Percentiles rank a stretch among this genome's conserved stretches.
These are phyloP conservation scores for Penicillium bovifimosum DNA, from an alignment of 495 filamentous ascomycete species.

Conservation along the genomic window DNA sequence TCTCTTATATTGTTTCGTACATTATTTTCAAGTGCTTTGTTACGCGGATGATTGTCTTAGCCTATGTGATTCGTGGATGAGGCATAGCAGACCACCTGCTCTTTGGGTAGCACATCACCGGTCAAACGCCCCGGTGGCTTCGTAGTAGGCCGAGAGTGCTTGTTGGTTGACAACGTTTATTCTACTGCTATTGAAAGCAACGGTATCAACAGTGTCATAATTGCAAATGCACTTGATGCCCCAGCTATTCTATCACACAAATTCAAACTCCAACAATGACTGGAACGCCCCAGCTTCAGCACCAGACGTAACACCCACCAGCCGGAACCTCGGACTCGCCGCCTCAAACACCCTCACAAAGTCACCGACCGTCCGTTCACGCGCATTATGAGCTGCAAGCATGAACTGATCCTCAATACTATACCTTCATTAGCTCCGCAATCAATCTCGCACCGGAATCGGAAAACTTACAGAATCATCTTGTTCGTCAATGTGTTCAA, in stretches of 20 bases:
- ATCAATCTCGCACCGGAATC: neutral
- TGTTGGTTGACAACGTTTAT: too few species aligned
- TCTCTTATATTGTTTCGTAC: neutral
- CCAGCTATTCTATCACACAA: too few species aligned
- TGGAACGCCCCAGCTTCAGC: neutral
- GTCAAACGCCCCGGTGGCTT: too few species aligned
- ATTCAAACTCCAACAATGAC: neutral
- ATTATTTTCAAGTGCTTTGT: too few species aligned
- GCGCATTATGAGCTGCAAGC: neutral
- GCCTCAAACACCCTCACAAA: neutral
- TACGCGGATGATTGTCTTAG: too few species aligned
- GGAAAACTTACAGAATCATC: neutral
- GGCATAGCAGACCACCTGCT: too few species aligned
- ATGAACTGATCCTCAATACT: neutral
- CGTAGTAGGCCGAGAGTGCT: too few species aligned
- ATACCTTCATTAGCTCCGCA: neutral
- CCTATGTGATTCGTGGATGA: neutral
- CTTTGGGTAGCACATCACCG: too few species aligned
- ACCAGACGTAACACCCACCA: neutral
- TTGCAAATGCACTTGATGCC: too few species aligned
- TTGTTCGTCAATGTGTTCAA: neutral
- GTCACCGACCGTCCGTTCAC: neutral
- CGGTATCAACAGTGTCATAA: too few species aligned
- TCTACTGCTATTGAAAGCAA: too few species aligned
- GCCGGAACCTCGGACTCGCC: neutral